These are phyloP conservation scores for Ramularia endophylla DNA, from an alignment of 2,329 filamentous ascomycete species.

Conservation along the genomic window DNA sequence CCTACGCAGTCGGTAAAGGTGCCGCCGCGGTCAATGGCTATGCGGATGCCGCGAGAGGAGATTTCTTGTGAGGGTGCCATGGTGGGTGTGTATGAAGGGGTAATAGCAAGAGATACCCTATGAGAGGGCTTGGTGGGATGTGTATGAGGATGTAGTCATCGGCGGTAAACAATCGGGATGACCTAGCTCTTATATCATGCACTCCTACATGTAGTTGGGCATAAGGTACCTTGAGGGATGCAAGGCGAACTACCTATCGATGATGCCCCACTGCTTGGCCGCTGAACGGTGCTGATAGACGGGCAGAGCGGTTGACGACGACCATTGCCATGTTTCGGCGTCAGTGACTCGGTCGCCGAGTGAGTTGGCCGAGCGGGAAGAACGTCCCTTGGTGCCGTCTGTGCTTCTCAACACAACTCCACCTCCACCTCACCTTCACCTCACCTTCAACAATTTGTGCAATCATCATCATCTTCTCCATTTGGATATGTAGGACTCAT, in stretches of 20 bases:
- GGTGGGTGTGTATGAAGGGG: neutral
- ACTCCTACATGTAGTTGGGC: no score
- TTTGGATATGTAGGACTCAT: no score
- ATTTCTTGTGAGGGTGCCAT: neutral
- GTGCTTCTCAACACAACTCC: conserved; percentile 8
- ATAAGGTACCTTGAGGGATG: no score
- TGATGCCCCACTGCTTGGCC: no score
- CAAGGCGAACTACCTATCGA: no score
- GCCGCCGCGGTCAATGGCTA: conserved; percentile 73
- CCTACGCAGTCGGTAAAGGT: conserved; percentile 93
- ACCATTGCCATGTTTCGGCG: conserved; percentile 1
- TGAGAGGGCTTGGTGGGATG: neutral
- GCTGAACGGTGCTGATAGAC: no score
- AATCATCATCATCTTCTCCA: no score
- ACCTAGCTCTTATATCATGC: neutral
- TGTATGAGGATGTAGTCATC: neutral
- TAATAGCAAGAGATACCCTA: neutral
- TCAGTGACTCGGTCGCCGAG: conserved; percentile 1
- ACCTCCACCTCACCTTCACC: no score
- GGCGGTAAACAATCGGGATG: neutral
- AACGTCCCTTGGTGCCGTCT: conserved; percentile 3
- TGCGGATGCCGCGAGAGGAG: conserved; percentile 55
- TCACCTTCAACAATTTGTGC: no score
- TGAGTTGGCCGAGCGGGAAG: neutral
- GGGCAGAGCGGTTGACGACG: no score